Percentiles rank a stretch among this genome's conserved stretches.
Evolutionary conservation across 2,329 filamentous ascomycete species (phyloP).

Genomic region (Podosphaera fusca): DNA sequence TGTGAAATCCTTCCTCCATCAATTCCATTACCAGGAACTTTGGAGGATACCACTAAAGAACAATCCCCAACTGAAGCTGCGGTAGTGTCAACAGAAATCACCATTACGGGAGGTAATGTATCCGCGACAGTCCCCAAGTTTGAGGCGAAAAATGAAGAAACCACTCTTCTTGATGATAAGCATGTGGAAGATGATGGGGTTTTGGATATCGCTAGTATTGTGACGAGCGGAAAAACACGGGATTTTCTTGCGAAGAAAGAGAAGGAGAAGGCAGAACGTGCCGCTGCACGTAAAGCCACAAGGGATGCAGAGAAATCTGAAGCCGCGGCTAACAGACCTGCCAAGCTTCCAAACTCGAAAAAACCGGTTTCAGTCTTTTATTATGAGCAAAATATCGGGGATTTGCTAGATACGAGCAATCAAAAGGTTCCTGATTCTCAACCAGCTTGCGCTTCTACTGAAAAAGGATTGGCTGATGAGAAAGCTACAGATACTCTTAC

Average conservation of each 20-base stretch:
- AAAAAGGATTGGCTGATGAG: conserved; percentile 4
- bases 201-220: conserved; percentile 64
- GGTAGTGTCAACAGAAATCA: conserved; percentile 14
- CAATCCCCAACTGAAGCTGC: conserved; percentile 14
- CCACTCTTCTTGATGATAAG: conserved; percentile 13
- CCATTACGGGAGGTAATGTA: conserved; percentile 15
- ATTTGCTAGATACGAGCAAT: conserved; percentile 20
- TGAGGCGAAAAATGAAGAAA: conserved; percentile 15
- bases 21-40: conserved; percentile 20
- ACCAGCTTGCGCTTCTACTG: neutral
- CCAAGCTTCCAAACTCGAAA: conserved; percentile 48
- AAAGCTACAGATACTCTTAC: conserved; percentile 5
- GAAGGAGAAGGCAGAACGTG: conserved; percentile 50
- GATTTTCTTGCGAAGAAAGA: conserved; percentile 70
- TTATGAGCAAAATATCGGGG: conserved; percentile 38
- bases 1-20: conserved; percentile 43
- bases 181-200: conserved; percentile 43
- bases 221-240: conserved; percentile 57
- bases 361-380: conserved; percentile 45
- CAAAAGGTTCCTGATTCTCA: conserved; percentile 17
- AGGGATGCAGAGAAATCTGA: conserved; percentile 34
- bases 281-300: conserved; percentile 33
- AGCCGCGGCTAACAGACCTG: conserved; percentile 27
- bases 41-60: conserved; percentile 23
- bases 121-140: conserved; percentile 16